These are phyloP conservation scores for Dryas integrifolia DNA, from an alignment of 331 rosid genomes.

Conservation along the genomic window DNA sequence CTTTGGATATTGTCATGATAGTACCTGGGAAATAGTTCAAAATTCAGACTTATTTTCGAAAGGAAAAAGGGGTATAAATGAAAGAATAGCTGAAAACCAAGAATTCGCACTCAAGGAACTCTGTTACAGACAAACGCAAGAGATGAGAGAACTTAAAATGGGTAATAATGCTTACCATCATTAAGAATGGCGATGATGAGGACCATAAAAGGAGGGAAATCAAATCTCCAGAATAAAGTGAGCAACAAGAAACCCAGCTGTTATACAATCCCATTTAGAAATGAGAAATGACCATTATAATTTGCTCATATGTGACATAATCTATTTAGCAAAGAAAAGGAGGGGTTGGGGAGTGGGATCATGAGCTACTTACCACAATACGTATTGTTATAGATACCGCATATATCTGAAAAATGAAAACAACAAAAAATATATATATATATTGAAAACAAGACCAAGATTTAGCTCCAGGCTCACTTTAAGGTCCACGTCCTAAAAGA, in stretches of 20 bases:
- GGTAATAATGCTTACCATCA: slow-evolving; percentile 43
- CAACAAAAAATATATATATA: background rate
- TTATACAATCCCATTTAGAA: slow-evolving; percentile 14
- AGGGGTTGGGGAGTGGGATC: background rate
- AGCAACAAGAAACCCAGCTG: slow-evolving; percentile 72
- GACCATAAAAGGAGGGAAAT: slow-evolving; percentile 78
- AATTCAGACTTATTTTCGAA: background rate
- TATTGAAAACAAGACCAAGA: background rate
- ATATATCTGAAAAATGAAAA: slow-evolving; percentile 31
- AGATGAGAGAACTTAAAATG: background rate
- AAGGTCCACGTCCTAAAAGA: background rate
- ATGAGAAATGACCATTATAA: background rate
- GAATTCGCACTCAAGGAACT: background rate
- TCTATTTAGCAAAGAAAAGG: background rate
- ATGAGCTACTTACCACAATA: slow-evolving; percentile 29
- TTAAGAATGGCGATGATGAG: slow-evolving; percentile 70
- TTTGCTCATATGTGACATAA: background rate
- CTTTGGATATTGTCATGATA: slow-evolving; percentile 46
- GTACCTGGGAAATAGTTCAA: slow-evolving; percentile 26
- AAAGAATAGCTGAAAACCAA: background rate
- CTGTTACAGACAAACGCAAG: background rate
- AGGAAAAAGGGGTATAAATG: background rate
- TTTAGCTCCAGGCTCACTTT: background rate
- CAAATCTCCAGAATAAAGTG: slow-evolving; percentile 65
- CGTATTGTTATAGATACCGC: slow-evolving; percentile 44